phyloP scores from a whole-genome alignment of 306 rosid genomes.

The Acacia acuminata region DNA sequence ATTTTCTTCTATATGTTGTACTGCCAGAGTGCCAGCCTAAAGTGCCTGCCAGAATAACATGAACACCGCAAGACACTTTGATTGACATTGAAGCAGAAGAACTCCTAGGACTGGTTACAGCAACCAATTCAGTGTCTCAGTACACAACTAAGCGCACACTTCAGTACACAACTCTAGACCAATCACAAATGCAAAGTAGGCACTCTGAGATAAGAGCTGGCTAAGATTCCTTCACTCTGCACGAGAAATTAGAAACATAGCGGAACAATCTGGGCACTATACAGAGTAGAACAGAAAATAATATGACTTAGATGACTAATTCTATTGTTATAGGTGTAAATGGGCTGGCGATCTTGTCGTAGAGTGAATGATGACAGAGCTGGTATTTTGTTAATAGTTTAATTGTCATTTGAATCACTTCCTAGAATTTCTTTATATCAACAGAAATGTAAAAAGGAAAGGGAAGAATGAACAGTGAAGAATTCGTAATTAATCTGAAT shows the following conservation, averaged over 20 bases:
- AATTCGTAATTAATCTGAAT: too few species aligned
- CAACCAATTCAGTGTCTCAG: neutral
- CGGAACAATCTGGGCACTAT: neutral
- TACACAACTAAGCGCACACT: neutral
- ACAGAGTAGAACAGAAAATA: neutral
- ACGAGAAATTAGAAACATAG: neutral
- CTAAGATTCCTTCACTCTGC: neutral
- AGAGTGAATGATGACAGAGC: neutral
- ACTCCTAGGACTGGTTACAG: neutral
- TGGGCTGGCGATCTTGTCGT: constrained; percentile 7
- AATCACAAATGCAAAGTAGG: neutral
- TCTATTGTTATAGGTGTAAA: too few species aligned
- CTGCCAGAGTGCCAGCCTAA: neutral
- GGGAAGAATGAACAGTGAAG: too few species aligned
- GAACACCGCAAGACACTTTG: neutral
- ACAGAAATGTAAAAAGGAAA: too few species aligned
- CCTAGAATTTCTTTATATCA: neutral
- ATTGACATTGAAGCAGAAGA: neutral
- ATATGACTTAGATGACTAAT: neutral
- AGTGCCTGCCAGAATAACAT: neutral
- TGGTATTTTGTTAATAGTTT: constrained; percentile 22
- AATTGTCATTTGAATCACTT: neutral
- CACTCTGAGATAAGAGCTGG: neutral
- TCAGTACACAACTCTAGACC: neutral
- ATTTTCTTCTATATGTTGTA: constrained; percentile 7